Evolutionary conservation across 306 rosid genomes (phyloP), one percentile per base, ranked within the genome.

Genomic region (Acacia confusa): DNA sequence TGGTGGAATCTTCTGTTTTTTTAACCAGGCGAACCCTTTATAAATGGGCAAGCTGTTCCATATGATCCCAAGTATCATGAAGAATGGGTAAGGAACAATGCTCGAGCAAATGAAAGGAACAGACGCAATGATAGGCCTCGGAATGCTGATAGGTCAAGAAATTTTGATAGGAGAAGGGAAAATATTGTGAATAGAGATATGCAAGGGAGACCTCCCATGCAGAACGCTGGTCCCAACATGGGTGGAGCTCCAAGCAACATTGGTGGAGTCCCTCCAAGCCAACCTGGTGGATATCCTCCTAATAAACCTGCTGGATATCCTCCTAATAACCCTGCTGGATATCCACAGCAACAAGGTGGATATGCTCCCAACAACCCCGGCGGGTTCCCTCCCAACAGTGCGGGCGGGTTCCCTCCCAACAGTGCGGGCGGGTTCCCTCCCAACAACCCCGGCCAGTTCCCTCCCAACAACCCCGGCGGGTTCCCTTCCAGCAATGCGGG

Each of bases 41-140:
- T 96, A 30, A 85, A 96, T 52, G 98, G 99, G 36, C 81, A 92
- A 81, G 98, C 97, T 3, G 97, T 96, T 72, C 94, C 99, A 4
- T 96, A 96, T 87, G 99, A 96, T 64, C 90, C 97, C 30, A 92
- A 92, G 83, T 96, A 91, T 85, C 97, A 96, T 38, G 97, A 93
- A 61, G 99, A 96, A 70, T 93, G 98, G 98, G 90, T 92, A 70
- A 89, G 96, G 75, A 96, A 92, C 92, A 96, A 96, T 81, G 90
- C 91, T 17, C 85, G 94, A 48, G 99, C 99, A 8, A 96, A 93
- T 58, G 99, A 93, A 82, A 96, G 99, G 82, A 92, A 95, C 82
- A 95, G 93, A 76, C 94, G 99, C 72, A 93, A 90, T 80, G 99
- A 95, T 70, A 84, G 97, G 58, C 97, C 99, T 84, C 91, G 95